These are phyloP conservation scores for Dipteronia sinensis DNA, from an alignment of 345 rosid species.

Conservation along the genomic window DNA sequence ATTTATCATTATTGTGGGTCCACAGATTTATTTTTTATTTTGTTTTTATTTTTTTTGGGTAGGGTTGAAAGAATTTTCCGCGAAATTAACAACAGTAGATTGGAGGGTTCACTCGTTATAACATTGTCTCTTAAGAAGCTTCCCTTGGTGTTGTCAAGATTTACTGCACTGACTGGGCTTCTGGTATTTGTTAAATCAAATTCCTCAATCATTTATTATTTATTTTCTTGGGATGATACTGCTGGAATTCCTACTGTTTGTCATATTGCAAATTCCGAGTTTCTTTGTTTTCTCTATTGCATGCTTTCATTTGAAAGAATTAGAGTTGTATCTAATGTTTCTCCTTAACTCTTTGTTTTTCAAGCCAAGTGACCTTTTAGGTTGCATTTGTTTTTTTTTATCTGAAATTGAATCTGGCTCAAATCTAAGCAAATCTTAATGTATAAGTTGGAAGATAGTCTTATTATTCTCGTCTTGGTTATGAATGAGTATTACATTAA, in stretches of 20 bases:
- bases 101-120: constrained; percentile 63
- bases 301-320: constrained; percentile 10
- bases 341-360: neutral
- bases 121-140: constrained; percentile 75
- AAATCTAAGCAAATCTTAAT: neutral
- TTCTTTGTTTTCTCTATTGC: neutral
- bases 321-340: neutral
- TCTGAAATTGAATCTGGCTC: neutral
- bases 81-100: constrained; percentile 78
- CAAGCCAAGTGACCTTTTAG: neutral
- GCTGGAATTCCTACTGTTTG: neutral
- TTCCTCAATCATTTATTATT: constrained; percentile 5
- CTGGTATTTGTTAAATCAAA: constrained; percentile 55
- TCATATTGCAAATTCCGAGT: neutral
- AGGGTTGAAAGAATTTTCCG: constrained; percentile 94
- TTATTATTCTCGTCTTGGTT: neutral
- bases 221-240: neutral
- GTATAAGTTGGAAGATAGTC: neutral
- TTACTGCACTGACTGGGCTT: constrained; percentile 91
- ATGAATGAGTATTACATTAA: neutral
- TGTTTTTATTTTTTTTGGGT: constrained; percentile 20
- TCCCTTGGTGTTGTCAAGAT: constrained; percentile 73
- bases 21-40: constrained; percentile 10
- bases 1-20: constrained; percentile 4
- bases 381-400: neutral